Evolutionary conservation across 768 basidiomycete genomes (phyloP), one percentile per base, ranked within the genome.

Genomic region (Dentipellis sp.): DNA sequence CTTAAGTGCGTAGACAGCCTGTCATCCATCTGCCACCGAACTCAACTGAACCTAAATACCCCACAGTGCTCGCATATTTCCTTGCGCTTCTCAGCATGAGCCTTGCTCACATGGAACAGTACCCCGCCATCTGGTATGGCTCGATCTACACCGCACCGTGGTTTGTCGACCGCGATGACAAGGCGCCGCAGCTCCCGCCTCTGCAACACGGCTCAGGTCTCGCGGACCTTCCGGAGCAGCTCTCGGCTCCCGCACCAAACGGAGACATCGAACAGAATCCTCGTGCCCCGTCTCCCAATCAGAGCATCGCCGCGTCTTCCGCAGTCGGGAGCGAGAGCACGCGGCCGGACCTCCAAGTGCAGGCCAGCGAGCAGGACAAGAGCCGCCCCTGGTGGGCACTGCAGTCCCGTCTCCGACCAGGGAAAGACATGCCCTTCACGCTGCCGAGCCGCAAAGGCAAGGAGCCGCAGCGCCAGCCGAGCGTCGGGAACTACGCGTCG

Each of bases 91-190:
- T 78, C 62, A 67, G 78, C 57, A 66, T 73, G 53, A 64, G 76
- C 29, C 64, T 78, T 57, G 63, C 72, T 4, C 84, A 88, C 58
- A 65, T 68, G 19, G 59, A 60, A 42, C 61, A 62, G 10, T 65
- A 77, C 59, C 72, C 76, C 11, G 68, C 71, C 50, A 71, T 88
- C 56, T 87, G 84, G 84, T 66, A 53, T 19, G 69, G 69, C 45
- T 74, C 76, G 14, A 66, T 86, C 36, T 77, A 77, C 58, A 65
- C 70, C 16, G 71, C 84, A 16, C 75, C 76, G 7, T 88, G 86
- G 86, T 88, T 84, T 64, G 46, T 65, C 58, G 54, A 48, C 6
- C 42, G 34, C 34, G 46, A 58, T 17, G 36, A 22, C 22, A 37
- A 19, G 37, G 29, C 1, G 50, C 52, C 61, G 23, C 54, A 58